Evolutionary conservation across 1,284 basidiomycete species (phyloP).

Genomic region (Cryptococcus sp.): DNA sequence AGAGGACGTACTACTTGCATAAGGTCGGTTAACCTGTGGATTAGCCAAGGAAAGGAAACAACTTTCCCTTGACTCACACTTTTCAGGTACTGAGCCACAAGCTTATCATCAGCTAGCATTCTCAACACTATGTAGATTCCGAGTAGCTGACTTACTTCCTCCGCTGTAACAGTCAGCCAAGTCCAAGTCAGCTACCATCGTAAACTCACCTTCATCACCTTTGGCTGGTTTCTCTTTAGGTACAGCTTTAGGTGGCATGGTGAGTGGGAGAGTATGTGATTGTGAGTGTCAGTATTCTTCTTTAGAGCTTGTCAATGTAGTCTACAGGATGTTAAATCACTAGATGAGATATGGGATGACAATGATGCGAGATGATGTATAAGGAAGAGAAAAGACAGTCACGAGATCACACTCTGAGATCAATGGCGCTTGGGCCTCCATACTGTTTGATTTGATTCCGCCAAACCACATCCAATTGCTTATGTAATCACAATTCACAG

Average conservation of each 20-base stretch:
- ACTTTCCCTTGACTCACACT: constrained; percentile 18
- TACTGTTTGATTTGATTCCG: background rate
- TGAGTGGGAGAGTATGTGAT: background rate
- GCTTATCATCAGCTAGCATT: constrained; percentile 17
- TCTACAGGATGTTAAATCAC: background rate
- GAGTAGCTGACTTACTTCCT: constrained; percentile 32
- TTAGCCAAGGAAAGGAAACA: background rate
- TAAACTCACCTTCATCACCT: constrained; percentile 43
- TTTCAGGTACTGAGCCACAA: constrained; percentile 44
- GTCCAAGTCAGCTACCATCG: background rate
- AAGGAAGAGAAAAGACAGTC: constrained; percentile 6
- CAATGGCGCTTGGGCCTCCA: background rate
- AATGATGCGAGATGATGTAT: background rate
- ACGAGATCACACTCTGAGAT: constrained; percentile 1
- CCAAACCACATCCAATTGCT: background rate
- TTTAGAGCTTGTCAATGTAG: background rate
- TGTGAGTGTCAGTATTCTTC: background rate
- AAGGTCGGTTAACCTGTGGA: constrained; percentile 36
- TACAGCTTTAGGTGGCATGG: constrained; percentile 62
- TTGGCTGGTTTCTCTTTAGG: constrained; percentile 59
- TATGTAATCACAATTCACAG: background rate
- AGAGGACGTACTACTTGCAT: constrained; percentile 36
- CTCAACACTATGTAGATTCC: no score
- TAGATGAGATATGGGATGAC: background rate
- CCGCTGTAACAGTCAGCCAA: background rate